Evolutionary conservation across 2,329 filamentous ascomycete species (phyloP).

Genomic region (Ophiocordyceps australis): DNA sequence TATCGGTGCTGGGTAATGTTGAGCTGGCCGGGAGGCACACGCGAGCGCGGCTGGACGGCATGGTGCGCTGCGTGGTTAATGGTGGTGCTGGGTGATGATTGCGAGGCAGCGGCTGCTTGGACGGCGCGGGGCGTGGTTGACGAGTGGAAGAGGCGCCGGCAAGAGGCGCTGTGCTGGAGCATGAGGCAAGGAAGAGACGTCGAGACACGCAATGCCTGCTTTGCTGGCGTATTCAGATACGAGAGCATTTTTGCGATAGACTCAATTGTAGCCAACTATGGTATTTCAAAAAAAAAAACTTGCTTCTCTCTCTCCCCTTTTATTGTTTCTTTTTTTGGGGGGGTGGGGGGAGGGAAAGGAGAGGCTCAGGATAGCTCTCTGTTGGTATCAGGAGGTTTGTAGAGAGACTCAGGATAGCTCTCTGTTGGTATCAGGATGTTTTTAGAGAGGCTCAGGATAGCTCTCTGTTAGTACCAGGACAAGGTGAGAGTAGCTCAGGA

Average conservation of each 20-base stretch:
- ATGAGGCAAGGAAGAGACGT: constrained; percentile 3
- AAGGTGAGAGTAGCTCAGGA: constrained; percentile 3
- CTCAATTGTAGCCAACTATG: constrained; percentile 1
- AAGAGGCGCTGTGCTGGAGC: background rate
- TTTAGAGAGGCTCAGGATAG: constrained; percentile 2
- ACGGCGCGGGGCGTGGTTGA: constrained; percentile 7
- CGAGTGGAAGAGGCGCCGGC: constrained; percentile 7
- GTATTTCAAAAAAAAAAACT: no score
- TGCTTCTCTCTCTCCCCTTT: no score
- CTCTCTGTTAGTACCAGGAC: constrained; percentile 1
- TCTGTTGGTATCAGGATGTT: background rate
- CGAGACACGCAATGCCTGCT: constrained; percentile 4
- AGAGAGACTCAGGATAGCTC: constrained; percentile 1
- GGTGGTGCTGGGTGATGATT: background rate
- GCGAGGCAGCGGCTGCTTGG: constrained; percentile 1
- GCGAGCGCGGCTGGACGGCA: no score
- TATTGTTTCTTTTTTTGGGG: no score
- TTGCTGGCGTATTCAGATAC: no score
- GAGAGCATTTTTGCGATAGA: no score
- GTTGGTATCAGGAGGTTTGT: background rate
- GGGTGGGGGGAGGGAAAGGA: no score
- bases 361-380: constrained; percentile 1
- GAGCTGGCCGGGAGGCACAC: constrained; percentile 4
- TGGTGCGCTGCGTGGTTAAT: constrained; percentile 2
- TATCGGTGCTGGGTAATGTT: constrained; percentile 7